phyloP scores from a whole-genome alignment of 139 green algal genomes.

The Chlamydomonas urium region DNA sequence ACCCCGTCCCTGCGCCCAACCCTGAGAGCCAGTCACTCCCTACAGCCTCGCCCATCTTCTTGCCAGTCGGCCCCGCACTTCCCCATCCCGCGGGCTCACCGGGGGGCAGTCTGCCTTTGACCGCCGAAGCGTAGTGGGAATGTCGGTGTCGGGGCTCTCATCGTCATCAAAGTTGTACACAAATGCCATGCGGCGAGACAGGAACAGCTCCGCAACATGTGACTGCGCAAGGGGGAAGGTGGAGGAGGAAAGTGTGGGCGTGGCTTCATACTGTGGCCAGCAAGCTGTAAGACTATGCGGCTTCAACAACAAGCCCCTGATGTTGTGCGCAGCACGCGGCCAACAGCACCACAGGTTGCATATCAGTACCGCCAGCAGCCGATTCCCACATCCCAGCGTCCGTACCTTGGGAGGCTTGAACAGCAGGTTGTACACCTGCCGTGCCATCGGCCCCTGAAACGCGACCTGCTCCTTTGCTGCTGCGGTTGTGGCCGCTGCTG shows the following conservation, averaged over 20 bases:
- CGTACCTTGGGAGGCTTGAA: slow-evolving; percentile 44
- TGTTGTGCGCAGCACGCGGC: too few species aligned
- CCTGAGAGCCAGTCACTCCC: too few species aligned
- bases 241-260: background rate
- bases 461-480: slow-evolving; percentile 20
- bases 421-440: slow-evolving; percentile 54
- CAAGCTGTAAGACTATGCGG: too few species aligned
- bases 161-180: slow-evolving; percentile 79
- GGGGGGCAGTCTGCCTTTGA: slow-evolving; percentile 85
- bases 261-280: too few species aligned
- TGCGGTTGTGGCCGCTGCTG: slow-evolving; percentile 3
- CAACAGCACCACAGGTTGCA: too few species aligned
- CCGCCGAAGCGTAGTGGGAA: slow-evolving; percentile 82
- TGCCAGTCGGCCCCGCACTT: too few species aligned
- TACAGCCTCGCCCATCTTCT: too few species aligned
- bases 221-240: background rate
- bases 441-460: slow-evolving; percentile 47
- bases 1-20: too few species aligned
- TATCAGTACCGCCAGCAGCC: too few species aligned
- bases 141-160: slow-evolving; percentile 44
- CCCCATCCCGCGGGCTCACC: slow-evolving; percentile 28
- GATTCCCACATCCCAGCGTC: too few species aligned
- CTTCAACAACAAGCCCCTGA: too few species aligned
- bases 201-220: slow-evolving; percentile 62
- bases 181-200: slow-evolving; percentile 76